Base-by-base conservation (phyloP, 352 stramenopile genomes). In the Phytophthora vignae region DNA sequence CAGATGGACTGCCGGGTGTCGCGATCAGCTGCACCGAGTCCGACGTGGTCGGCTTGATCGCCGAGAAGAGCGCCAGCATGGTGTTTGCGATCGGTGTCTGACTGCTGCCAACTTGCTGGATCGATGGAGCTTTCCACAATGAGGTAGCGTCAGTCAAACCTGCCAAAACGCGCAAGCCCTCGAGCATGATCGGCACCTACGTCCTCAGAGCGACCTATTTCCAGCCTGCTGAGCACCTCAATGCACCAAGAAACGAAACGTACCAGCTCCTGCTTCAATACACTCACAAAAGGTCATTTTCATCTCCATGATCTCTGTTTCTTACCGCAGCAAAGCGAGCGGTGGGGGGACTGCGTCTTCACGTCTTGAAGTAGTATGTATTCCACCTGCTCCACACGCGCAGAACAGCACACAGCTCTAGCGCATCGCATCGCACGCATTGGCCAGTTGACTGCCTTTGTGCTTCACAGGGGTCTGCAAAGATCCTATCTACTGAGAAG, bases 51-150 rank as follows among this genome's bases (percentile, higher is more conserved):
- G 56, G 25, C 31, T 76, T 81, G 0, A 52, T 58, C 19, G 57
- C 48, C 25, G 74, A 78, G 56, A 81, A 73, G 62, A 73, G 31
- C 29, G 65, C 58, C 38, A 74, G 19, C 74, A 81, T 81, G 21
- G 10, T 25, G 22, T 25, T 60, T 42, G 14, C 10, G 19, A 9
- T 44, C 29, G 53, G 2, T 25, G 22, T 6, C n/a, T 25, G 22
- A 25, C 2, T 55, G 9, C 50, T 17, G n/a, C 25, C 15, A 25
- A 22, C 25, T 55, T 56, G 63, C 50, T 61, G 63, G 50, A 38
- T 59, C 55, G 57, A 52, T 65, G 63, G 50, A 57, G 54, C 55
- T 50, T 72, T n/a, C 60, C 57, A 55, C 52, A 73, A 19, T 76
- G 69, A 48, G 44, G 33, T 64, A 52, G 11, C 31, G 10, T 15